Base-by-base conservation (phyloP, 2,329 filamentous ascomycete genomes). In the Endothia cerciana region DNA sequence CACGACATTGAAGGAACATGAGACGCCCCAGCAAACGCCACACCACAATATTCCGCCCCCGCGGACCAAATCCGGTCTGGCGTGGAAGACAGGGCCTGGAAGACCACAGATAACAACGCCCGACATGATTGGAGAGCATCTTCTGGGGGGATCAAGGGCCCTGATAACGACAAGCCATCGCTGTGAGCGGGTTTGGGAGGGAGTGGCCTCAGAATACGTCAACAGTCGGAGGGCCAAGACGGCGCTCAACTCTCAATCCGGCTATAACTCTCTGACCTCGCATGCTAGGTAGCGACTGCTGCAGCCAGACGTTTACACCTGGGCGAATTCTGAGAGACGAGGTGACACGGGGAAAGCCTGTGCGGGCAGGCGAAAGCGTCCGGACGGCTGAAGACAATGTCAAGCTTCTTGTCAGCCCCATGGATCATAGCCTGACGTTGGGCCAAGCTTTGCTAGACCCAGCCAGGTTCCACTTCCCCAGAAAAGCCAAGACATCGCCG, bases 401-500 rank as follows among this genome's bases (percentile, higher is more conserved):
- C 55, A 41, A 58, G 22, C 36, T 25, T n/a, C 19, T n/a, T 58
- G 55, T 15, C 55, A 57, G 19, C 19, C 33, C 33, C 33, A 6
- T 58, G 5, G 28, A 13, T 19, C 13, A 5, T 19, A 17, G 22
- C n/a, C 33, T 40, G 60, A 41, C 60, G 47, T 62, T 41, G 49
- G 51, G 38, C 17, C 41, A 56, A 62, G 49, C 36, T 33, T 56
- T 56, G 47, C 49, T 33, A 19, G 38, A 3, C 38, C 15, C 13
- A 7, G 25, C 28, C 22, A n/a, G 47, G 38, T 33, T 43, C 51
- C 61, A 57, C 51, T 63, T 63, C 61, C 61, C 61, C 61, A 38
- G 61, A 51, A 56, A 62, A 36, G 61, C 61, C 61, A 63, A 57
- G 61, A 62, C 47, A 19, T 17, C 22, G 36, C 53, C 22, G 30